Evolutionary conservation across 257 asterid genomes (phyloP), one percentile per base, ranked within the genome.

Genomic region (Nicotiana obtusifolia): DNA sequence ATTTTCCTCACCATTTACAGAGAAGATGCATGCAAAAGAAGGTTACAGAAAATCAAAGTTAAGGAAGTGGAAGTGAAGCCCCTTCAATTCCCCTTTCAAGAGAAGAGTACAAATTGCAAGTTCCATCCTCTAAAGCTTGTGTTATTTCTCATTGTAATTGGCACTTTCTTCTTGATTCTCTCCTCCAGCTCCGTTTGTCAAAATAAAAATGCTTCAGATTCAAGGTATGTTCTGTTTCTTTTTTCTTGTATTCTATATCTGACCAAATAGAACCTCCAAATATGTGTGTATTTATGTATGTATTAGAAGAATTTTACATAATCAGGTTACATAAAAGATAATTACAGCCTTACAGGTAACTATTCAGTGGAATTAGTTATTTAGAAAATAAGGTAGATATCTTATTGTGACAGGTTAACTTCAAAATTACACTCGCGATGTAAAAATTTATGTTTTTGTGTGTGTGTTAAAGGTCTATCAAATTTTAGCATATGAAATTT

Each of bases 141-240:
- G 64, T 84, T 93, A 7, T 19, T 83, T 17, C 1, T 88, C 82
- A 80, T 93, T 64, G 82, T 89, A 0, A 59, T 91, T 0, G 89
- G 64, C 62, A 82, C 94, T 9, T 85, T 93, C 31, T 4, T 87
- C 28, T 81, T 85, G 26, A 14, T 94, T 83, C 84, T 90, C 60
- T 86, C 91, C 6, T 90, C 92, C 81, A 95, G 88, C 24, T 57
- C 91, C 10, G 77, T 87, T 6, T 94, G 96, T 64, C 93, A 71
- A 9, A 86, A 81, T 3, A 87, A 82, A 78, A 78, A 77, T 11
- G 37, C 83, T 30, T 52, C 84, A 31, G 83, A 90, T 75, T 84
- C 97, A 16, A 80, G 90, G 97, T 92, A 88, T 53, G 85, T 82
- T 24, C 37, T 56, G 19, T 31, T 54, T 53, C 37, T 10, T 77